Evolutionary conservation across 2,329 filamentous ascomycete species (phyloP), one percentile per base, ranked within the genome.

Genomic region (Diaporthe helianthi): DNA sequence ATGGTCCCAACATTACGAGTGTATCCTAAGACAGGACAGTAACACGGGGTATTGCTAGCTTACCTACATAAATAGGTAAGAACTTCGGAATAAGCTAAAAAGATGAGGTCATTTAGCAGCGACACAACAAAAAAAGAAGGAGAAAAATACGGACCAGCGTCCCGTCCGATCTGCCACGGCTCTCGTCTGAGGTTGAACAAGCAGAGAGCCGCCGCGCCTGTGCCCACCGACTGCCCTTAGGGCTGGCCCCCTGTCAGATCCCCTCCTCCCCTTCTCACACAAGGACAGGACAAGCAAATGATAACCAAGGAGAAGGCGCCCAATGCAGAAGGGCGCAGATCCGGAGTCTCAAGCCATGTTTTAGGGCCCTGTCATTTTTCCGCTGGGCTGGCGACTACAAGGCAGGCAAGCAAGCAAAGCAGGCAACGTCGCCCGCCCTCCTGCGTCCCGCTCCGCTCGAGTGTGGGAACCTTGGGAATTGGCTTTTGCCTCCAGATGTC

Each of bases 261-360:
- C n/a, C n/a, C n/a, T n/a, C 31, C 38, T 60, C 10, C 19, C 41
- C 41, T 44, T 47, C 44, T 38, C 13, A 15, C 36, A 17, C 36
- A 38, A 15, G 36, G 9, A 49, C 58, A 63, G 29, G 41, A 63
- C 58, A 63, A 63, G 58, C 58, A 63, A 63, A 53, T 54, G 55
- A 64, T 68, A 49, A 55, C 17, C 67, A 63, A 46, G 66, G 60
- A 52, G 54, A 53, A 53, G 66, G 29, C 66, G 46, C 55, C 58
- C 1, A 24, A 46, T 41, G 58, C 41, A 33, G 61, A 10, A 51
- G 13, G 55, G n/a, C n/a, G 55, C 55, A 58, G 66, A 68, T 68
- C 66, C 33, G 19, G 15, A 68, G 55, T 64, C 52, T 68, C 67
- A 68, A 68, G 67, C 47, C 55, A 24, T 44, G 66, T 63, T 68